Conservation (phyloP, 805 yeast genomes). For the Candida broadrunensis region DNA sequence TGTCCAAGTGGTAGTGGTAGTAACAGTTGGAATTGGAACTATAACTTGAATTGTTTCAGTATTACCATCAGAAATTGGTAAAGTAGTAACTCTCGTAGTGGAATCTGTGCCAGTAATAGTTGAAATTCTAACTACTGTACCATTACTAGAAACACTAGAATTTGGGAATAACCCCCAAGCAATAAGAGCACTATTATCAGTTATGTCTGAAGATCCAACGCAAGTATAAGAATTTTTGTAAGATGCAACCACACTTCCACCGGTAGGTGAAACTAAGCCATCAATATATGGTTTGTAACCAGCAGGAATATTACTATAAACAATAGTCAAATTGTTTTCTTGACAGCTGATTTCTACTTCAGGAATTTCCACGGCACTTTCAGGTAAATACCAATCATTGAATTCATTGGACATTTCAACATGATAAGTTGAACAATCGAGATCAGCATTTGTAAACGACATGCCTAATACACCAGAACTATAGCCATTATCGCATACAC, state of each 20-base stretch:
- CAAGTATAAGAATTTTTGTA: slow-evolving; percentile 11
- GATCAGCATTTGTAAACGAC: slow-evolving; percentile 1
- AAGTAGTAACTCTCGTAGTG: slow-evolving; percentile 9
- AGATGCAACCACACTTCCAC: slow-evolving; percentile 7
- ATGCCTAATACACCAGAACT: slow-evolving; percentile 19
- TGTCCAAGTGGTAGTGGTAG: slow-evolving; percentile 3
- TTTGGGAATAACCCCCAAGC: slow-evolving; percentile 11
- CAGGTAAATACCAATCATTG: slow-evolving; percentile 18
- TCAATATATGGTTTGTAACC: slow-evolving; percentile 16
- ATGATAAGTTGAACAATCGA: slow-evolving; percentile 19
- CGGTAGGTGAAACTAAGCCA: slow-evolving; percentile 4
- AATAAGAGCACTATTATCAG: slow-evolving; percentile 10
- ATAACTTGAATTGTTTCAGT: slow-evolving; percentile 10
- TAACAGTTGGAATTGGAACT: slow-evolving; percentile 10
- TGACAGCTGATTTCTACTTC: slow-evolving; percentile 12
- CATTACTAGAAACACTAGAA: slow-evolving; percentile 10
- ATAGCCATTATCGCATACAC: slow-evolving; percentile 16
- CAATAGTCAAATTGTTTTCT: slow-evolving; percentile 3
- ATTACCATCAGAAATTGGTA: slow-evolving; percentile 5
- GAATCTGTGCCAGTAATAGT: slow-evolving; percentile 4
- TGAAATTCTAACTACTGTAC: slow-evolving; percentile 5
- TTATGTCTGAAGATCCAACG: slow-evolving; percentile 5
- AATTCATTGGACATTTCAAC: slow-evolving; percentile 15
- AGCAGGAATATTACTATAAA: slow-evolving; percentile 19
- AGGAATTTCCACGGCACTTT: slow-evolving; percentile 2